phyloP scores from a whole-genome alignment of 352 stramenopile genomes.

The Phytophthora tubulina region DNA sequence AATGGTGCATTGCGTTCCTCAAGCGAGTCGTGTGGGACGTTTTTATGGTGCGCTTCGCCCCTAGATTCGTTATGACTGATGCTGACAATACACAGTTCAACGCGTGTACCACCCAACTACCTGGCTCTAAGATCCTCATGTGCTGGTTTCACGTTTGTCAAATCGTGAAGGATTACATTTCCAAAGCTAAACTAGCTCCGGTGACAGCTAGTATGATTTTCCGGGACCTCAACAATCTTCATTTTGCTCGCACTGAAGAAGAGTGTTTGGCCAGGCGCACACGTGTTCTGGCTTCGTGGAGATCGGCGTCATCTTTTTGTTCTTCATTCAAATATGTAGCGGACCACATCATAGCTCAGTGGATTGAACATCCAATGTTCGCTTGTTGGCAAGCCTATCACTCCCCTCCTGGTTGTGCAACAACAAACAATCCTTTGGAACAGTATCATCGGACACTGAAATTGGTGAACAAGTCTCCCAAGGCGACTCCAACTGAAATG shows the following conservation, averaged over 20 bases:
- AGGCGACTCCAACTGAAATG: background rate
- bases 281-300: background rate
- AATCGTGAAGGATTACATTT: slow-evolving; percentile 6
- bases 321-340: background rate
- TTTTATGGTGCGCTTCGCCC: background rate
- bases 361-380: slow-evolving; percentile 2
- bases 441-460: slow-evolving; percentile 8
- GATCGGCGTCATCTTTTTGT: background rate
- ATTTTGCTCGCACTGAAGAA: background rate
- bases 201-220: background rate
- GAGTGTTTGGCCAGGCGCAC: background rate
- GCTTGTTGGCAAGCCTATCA: slow-evolving; percentile 4
- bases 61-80: slow-evolving; percentile 3
- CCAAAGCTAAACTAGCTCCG: background rate
- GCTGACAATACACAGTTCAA: slow-evolving; percentile 7
- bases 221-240: background rate
- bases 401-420: background rate
- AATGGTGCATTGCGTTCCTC: background rate
- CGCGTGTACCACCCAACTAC: background rate
- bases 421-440: slow-evolving; percentile 4
- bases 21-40: background rate
- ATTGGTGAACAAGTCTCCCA: background rate
- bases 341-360: slow-evolving; percentile 2
- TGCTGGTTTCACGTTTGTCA: slow-evolving; percentile 12
- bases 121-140: background rate